Conservation (phyloP, 371 early-diverging fungal species). For the Syncephalastrum sp. region DNA sequence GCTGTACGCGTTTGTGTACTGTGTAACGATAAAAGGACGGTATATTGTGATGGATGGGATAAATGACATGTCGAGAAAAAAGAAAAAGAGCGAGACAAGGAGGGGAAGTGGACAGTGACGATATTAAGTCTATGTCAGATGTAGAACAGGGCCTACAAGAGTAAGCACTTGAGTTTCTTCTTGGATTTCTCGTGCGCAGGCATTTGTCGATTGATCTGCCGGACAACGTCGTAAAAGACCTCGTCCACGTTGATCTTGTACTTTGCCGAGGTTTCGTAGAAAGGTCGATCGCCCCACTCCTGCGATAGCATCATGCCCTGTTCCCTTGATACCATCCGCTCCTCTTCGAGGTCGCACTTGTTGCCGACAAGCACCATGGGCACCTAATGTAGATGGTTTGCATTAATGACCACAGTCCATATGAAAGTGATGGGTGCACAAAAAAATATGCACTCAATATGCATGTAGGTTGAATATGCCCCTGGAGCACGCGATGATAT, state of each 20-base stretch:
- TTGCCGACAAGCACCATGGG: conserved; percentile 88
- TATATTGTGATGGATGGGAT: too few relatives aligned
- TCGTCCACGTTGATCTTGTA: conserved; percentile 84
- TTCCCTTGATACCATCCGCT: conserved; percentile 71
- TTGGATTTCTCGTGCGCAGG: conserved; percentile 14
- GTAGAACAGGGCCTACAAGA: conserved; percentile 4
- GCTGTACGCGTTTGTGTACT: too few relatives aligned
- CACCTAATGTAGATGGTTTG: conserved; percentile 51
- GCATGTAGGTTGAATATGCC: too few relatives aligned
- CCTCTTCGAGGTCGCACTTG: conserved; percentile 83
- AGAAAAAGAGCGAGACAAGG: too few relatives aligned
- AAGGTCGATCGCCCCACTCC: conserved; percentile 73
- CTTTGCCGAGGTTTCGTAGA: conserved; percentile 85
- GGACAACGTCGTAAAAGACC: conserved; percentile 62
- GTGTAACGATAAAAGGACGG: too few relatives aligned
- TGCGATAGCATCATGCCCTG: conserved; percentile 63
- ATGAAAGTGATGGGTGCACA: too few relatives aligned
- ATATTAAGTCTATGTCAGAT: too few relatives aligned
- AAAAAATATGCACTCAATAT: conserved; percentile 1
- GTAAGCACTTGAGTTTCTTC: conserved; percentile 17
- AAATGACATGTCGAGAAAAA: too few relatives aligned
- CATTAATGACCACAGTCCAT: too few relatives aligned
- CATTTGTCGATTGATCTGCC: conserved; percentile 55
- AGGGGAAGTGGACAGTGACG: too few relatives aligned
- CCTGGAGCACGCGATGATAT: too few relatives aligned